Percentiles rank a stretch among this genome's conserved stretches.
phyloP scores from a whole-genome alignment of 331 rosid genomes.

The Quercus tomentella region DNA sequence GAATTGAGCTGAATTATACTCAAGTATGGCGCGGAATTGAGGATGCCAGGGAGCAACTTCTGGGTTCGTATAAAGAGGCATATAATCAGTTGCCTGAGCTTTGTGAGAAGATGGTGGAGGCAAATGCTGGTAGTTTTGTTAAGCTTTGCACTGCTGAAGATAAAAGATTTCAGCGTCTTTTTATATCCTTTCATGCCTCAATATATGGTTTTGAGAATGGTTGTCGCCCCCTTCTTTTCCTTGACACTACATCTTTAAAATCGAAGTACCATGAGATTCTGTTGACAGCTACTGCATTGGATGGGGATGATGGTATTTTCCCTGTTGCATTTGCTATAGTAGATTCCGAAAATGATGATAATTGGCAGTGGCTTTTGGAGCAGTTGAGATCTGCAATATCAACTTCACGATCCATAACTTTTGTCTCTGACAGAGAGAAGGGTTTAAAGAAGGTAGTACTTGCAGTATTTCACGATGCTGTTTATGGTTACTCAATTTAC shows the following conservation, averaged over 20 bases:
- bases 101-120: constrained; percentile 46
- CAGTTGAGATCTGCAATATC: constrained; percentile 32
- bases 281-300: constrained; percentile 50
- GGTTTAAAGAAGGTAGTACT: constrained; percentile 34
- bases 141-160: constrained; percentile 32
- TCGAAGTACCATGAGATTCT: constrained; percentile 50
- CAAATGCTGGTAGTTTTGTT: constrained; percentile 44
- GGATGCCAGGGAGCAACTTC: constrained; percentile 48
- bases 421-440: constrained; percentile 52
- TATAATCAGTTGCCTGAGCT: constrained; percentile 41
- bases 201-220: constrained; percentile 45
- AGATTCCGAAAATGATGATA: constrained; percentile 41
- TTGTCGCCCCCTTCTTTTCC: constrained; percentile 58
- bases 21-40: constrained; percentile 57
- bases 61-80: constrained; percentile 52
- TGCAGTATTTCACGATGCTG: constrained; percentile 33
- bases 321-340: constrained; percentile 51
- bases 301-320: constrained; percentile 45
- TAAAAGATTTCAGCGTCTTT: constrained; percentile 38
- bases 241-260: constrained; percentile 40
- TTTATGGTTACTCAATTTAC: constrained; percentile 46
- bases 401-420: constrained; percentile 29
- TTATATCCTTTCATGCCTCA: constrained; percentile 38
- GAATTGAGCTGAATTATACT: constrained; percentile 46
- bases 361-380: constrained; percentile 55